Percentiles rank a stretch among this genome's conserved stretches.
Conservation (phyloP, 768 basidiomycete genomes). For the Mycena capillaripes region DNA sequence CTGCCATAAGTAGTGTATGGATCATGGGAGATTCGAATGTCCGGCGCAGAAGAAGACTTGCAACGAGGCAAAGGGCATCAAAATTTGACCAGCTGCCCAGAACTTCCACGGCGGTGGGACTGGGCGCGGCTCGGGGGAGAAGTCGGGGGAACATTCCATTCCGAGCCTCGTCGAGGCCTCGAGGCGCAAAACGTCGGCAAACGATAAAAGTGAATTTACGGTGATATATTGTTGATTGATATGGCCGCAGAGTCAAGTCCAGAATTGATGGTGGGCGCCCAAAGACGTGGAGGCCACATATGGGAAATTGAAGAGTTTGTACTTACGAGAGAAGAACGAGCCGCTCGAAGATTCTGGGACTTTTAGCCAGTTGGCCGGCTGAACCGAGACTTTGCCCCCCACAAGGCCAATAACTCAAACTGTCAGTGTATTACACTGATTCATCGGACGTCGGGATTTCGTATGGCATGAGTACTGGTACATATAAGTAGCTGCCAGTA, state of each 20-base stretch:
- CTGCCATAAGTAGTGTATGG: conserved; percentile 32
- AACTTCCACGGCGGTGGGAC: background rate
- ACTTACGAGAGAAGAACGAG: conserved; percentile 29
- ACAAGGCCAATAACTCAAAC: conserved; percentile 11
- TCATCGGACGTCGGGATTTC: background rate
- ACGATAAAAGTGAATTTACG: conserved; percentile 4
- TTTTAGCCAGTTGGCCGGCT: background rate
- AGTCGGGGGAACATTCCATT: conserved; percentile 37
- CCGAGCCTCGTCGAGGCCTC: conserved; percentile 31
- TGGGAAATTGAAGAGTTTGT: conserved; percentile 23
- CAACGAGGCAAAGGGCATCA: conserved; percentile 40
- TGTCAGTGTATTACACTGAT: background rate
- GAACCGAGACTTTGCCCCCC: background rate
- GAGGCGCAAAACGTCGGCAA: conserved; percentile 37
- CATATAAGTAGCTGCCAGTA: background rate
- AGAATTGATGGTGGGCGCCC: background rate
- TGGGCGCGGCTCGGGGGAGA: conserved; percentile 9
- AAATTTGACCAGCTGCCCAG: conserved; percentile 18
- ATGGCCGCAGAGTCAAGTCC: background rate
- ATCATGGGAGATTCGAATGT: conserved; percentile 35
- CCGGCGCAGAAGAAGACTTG: conserved; percentile 32
- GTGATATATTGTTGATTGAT: conserved; percentile 28
- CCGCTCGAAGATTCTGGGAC: conserved; percentile 20
- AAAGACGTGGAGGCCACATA: conserved; percentile 3
- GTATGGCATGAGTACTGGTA: too few species aligned